Conservation (phyloP, 352 stramenopile species). For the Pythium guiyangense region DNA sequence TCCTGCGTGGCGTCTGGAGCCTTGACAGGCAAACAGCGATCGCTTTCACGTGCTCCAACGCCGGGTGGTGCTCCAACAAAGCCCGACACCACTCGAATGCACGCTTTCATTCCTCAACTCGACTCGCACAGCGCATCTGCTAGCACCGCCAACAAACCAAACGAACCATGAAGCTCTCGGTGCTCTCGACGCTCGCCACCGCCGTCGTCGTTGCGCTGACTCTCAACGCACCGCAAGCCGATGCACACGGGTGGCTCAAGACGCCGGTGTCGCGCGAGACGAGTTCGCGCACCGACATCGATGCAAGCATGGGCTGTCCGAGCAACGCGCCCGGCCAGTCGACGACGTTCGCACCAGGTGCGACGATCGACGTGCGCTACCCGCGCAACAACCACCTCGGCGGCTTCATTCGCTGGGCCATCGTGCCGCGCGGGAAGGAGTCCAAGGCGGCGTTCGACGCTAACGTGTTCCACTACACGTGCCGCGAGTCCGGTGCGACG, state of each 20-base stretch:
- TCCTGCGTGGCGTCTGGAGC: no score
- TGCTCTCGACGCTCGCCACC: not conserved
- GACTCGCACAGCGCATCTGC: not conserved
- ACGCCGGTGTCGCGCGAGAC: constrained; percentile 15
- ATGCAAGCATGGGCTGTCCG: constrained; percentile 20
- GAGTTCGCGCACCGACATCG: constrained; percentile 23
- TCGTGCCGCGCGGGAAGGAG: constrained; percentile 15
- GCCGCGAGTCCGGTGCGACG: constrained; percentile 19
- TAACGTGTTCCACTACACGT: constrained; percentile 23
- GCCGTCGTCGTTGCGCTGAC: not conserved
- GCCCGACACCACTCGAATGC: no score
- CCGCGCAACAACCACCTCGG: constrained; percentile 27
- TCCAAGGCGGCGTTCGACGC: constrained; percentile 17
- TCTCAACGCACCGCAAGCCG: not conserved
- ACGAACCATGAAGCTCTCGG: constrained; percentile 1
- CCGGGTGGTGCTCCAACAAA: no score
- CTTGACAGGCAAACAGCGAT: no score
- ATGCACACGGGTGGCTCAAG: constrained; percentile 12
- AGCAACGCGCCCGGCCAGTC: constrained; percentile 8
- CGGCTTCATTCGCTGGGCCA: constrained; percentile 25
- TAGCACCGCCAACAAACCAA: not conserved
- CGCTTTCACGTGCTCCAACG: no score
- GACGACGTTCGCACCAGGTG: constrained; percentile 13
- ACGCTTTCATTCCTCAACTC: not conserved
- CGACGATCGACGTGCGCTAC: constrained; percentile 22